Evolutionary conservation across 2,329 filamentous ascomycete genomes (phyloP).

Genomic region (Aspergillus carbonarius): DNA sequence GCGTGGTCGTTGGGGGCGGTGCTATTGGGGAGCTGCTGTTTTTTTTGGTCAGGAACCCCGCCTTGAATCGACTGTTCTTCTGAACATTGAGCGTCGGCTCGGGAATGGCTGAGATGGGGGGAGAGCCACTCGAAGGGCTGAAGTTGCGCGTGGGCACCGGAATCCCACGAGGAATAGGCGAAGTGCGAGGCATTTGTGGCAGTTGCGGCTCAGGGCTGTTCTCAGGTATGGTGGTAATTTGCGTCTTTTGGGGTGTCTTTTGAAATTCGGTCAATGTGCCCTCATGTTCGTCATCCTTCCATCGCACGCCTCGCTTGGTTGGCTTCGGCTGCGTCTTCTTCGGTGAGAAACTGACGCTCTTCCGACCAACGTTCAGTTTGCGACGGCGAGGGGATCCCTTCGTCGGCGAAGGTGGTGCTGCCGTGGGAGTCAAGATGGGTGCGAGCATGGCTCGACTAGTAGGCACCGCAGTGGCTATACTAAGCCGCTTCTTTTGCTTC

Average conservation of each 20-base stretch:
- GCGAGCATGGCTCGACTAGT: conserved; percentile 27
- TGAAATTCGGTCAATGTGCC: conserved; percentile 87
- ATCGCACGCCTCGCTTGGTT: conserved; percentile 77
- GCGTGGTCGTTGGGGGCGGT: conserved; percentile 56
- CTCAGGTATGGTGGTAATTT: conserved; percentile 54
- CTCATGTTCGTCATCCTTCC: conserved; percentile 87
- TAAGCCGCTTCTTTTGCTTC: conserved; percentile 63
- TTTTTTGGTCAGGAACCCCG: conserved; percentile 78
- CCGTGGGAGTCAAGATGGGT: conserved; percentile 30
- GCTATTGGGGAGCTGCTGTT: conserved; percentile 64
- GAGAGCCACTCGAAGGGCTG: conserved; percentile 49
- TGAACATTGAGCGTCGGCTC: conserved; percentile 61
- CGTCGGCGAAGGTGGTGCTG: conserved; percentile 59
- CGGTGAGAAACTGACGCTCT: conserved; percentile 77
- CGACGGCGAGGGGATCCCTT: conserved; percentile 79
- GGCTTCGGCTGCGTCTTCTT: conserved; percentile 64
- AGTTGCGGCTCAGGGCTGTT: conserved; percentile 48
- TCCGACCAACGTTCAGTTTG: conserved; percentile 62
- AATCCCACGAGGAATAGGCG: conserved; percentile 49
- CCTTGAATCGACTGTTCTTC: conserved; percentile 76
- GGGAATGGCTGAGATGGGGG: conserved; percentile 58
- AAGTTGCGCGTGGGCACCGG: conserved; percentile 37
- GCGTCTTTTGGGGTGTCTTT: conserved; percentile 75
- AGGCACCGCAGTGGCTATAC: conserved; percentile 35
- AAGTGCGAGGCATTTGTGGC: conserved; percentile 49